phyloP scores from a whole-genome alignment of 2,329 filamentous ascomycete genomes.

The Lachnellula occidentalis region DNA sequence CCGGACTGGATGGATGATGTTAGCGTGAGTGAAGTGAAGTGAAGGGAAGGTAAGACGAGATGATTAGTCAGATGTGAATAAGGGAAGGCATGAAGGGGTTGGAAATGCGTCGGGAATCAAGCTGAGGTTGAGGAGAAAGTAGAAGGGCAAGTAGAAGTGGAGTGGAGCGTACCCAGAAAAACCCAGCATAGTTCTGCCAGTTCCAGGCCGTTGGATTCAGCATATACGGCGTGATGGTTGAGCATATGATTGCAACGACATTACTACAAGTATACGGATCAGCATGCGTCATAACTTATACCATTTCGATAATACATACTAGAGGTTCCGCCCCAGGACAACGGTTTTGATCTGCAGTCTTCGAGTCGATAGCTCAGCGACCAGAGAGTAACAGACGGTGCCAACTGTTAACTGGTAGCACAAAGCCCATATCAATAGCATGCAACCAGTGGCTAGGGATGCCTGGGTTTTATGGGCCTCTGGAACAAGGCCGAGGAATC shows the following conservation, averaged over 20 bases:
- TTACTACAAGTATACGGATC: slow-evolving; percentile 30
- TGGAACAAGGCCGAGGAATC: slow-evolving; percentile 51
- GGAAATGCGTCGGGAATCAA: too few species aligned
- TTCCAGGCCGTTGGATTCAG: slow-evolving; percentile 82
- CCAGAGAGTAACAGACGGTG: slow-evolving; percentile 84
- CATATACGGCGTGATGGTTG: slow-evolving; percentile 86
- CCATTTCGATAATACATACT: background rate
- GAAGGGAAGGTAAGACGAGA: too few species aligned
- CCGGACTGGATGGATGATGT: slow-evolving; percentile 42
- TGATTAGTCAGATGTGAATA: too few species aligned
- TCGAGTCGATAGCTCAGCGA: slow-evolving; percentile 76
- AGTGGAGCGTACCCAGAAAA: slow-evolving; percentile 50
- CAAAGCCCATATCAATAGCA: slow-evolving; percentile 80
- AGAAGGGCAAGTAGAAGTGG: too few species aligned
- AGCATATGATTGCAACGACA: slow-evolving; percentile 76
- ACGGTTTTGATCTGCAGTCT: slow-evolving; percentile 88
- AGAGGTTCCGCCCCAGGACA: slow-evolving; percentile 71
- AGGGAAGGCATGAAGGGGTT: too few species aligned
- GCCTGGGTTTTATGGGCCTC: slow-evolving; percentile 19
- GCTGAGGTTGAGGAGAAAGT: too few species aligned
- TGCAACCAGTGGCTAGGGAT: slow-evolving; percentile 35
- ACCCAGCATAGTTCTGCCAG: slow-evolving; percentile 82
- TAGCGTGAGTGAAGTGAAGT: too few species aligned
- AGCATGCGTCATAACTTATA: background rate
- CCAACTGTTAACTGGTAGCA: slow-evolving; percentile 84